phyloP scores from a whole-genome alignment of 2,329 filamentous ascomycete genomes.

The Xylariales sp. region DNA sequence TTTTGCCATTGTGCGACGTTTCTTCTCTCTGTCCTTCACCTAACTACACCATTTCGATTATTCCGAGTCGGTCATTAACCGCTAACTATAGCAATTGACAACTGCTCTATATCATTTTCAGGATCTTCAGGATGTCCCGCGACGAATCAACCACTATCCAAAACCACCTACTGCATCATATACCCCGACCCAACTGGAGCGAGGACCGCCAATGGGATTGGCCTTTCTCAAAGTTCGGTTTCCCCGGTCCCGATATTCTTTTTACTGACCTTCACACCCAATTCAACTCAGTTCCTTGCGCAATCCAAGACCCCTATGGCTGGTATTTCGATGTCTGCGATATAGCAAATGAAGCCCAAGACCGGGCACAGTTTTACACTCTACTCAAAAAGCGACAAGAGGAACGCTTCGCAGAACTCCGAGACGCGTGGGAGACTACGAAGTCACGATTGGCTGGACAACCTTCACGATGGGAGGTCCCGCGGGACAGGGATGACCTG shows the following conservation, averaged over 20 bases:
- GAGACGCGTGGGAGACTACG: background rate
- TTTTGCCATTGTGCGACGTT: background rate
- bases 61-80: too few relatives aligned
- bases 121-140: background rate
- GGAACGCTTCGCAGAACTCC: constrained; percentile 12
- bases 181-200: background rate
- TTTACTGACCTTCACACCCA: constrained; percentile 18
- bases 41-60: too few relatives aligned
- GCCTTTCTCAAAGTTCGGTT: constrained; percentile 25
- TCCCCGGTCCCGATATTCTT: background rate
- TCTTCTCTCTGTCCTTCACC: too few relatives aligned
- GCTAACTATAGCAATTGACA: too few relatives aligned
- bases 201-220: constrained; percentile 12
- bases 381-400: constrained; percentile 17
- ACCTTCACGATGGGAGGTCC: background rate
- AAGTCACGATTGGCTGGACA: background rate
- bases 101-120: background rate
- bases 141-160: background rate
- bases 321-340: constrained; percentile 27
- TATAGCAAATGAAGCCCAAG: background rate
- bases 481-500: background rate
- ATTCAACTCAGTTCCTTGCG: constrained; percentile 16
- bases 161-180: background rate
- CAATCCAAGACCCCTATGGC: constrained; percentile 25
- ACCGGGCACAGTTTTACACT: background rate